Evolutionary conservation across 2,329 filamentous ascomycete species (phyloP).

Genomic region (Dissoconium aciculare): DNA sequence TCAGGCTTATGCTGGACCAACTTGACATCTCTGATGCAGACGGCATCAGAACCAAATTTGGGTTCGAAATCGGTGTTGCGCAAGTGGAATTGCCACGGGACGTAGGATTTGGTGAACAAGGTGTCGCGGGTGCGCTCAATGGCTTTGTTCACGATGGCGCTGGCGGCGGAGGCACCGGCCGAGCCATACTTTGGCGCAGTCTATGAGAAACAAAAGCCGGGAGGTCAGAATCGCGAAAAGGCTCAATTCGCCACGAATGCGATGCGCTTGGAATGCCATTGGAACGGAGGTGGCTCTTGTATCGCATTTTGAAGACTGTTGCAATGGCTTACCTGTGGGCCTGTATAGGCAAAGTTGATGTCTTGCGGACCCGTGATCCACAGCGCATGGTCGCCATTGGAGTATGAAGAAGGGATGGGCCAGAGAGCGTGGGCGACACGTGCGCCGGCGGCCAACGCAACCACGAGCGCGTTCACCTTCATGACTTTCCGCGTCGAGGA

Average conservation of each 20-base stretch:
- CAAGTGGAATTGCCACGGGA: constrained; percentile 64
- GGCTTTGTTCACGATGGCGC: constrained; percentile 30
- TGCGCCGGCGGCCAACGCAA: constrained; percentile 8
- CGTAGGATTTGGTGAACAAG: constrained; percentile 53
- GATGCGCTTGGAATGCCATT: too few species aligned
- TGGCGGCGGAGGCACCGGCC: constrained; percentile 1
- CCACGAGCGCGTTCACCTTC: neutral
- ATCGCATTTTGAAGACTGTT: too few species aligned
- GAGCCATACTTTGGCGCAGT: constrained; percentile 4
- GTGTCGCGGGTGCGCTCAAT: constrained; percentile 42
- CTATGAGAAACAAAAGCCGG: too few species aligned
- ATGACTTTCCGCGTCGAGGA: constrained; percentile 5
- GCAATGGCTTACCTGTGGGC: constrained; percentile 2
- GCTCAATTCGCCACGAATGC: too few species aligned
- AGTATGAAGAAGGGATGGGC: constrained; percentile 28
- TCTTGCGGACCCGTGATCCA: constrained; percentile 25
- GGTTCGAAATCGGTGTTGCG: constrained; percentile 54
- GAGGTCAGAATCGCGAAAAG: too few species aligned
- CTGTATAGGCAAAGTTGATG: constrained; percentile 26
- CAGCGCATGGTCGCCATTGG: constrained; percentile 26
- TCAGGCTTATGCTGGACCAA: constrained; percentile 48
- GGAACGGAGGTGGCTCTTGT: neutral
- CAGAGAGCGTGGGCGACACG: constrained; percentile 28
- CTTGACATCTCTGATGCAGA: constrained; percentile 42
- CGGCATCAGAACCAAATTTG: constrained; percentile 21